These are phyloP conservation scores for Mucor indicus DNA, from an alignment of 371 early-diverging fungal genomes.

Conservation along the genomic window DNA sequence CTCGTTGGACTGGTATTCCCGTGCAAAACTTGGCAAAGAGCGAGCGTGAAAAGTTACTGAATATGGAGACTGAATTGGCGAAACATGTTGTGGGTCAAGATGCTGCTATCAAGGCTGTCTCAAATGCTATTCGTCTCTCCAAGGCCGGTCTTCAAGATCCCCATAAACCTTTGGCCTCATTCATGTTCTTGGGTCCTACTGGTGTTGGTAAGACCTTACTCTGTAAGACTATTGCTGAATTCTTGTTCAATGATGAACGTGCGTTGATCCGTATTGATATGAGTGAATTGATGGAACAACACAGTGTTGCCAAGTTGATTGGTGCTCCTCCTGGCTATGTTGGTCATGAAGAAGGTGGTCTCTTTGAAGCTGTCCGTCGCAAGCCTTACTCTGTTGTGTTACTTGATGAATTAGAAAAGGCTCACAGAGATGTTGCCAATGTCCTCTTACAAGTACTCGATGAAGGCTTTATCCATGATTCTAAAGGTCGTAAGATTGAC, in stretches of 20 bases:
- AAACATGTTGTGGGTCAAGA: constrained; percentile 86
- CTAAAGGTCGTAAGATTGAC: constrained; percentile 81
- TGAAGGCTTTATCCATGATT: constrained; percentile 88
- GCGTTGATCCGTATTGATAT: constrained; percentile 90
- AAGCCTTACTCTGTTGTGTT: constrained; percentile 88
- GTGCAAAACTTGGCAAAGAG: constrained; percentile 73
- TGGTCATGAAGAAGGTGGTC: constrained; percentile 83
- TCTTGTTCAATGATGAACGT: constrained; percentile 84
- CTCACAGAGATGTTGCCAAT: constrained; percentile 80
- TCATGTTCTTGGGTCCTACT: constrained; percentile 92
- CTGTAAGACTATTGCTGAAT: constrained; percentile 85
- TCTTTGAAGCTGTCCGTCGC: constrained; percentile 88
- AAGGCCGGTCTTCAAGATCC: constrained; percentile 83
- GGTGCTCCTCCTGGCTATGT: constrained; percentile 92
- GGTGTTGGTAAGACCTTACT: constrained; percentile 86
- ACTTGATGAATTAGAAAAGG: constrained; percentile 94
- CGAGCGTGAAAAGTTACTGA: constrained; percentile 79
- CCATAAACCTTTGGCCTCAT: constrained; percentile 84
- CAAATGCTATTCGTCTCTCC: constrained; percentile 70
- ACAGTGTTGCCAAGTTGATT: constrained; percentile 81
- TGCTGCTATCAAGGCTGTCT: constrained; percentile 75
- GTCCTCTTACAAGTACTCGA: constrained; percentile 85
- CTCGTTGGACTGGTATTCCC: constrained; percentile 90
- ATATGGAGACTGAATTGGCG: constrained; percentile 72
- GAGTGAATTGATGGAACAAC: constrained; percentile 87